Base-by-base conservation (phyloP, 2,329 filamentous ascomycete genomes). In the Penicillium nordicum region DNA sequence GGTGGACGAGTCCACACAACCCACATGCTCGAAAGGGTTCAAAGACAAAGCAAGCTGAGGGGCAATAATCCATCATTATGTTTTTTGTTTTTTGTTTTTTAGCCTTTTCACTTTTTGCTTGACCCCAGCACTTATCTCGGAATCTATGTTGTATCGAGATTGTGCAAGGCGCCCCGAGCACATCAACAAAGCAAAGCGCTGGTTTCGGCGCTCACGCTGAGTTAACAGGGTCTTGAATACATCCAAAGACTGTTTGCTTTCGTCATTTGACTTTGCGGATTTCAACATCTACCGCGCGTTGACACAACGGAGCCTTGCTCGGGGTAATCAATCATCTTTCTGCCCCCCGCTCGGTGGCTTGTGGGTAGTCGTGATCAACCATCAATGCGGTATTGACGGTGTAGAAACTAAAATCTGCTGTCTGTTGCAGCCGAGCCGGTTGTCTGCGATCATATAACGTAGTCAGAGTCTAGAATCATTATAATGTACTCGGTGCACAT, bases 131-230 rank as follows among this genome's bases (percentile, higher is more conserved):
- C 16, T 9, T 44, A 43, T 49, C 37, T 36, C 51, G 30, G n/a
- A 29, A 42, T 8, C 43, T 34, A 21, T 3, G 21, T 21, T 21
- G 21, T 21, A 45, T 54, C 44, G 37, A n/a, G 51, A 54, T 49
- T 34, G 37, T 49, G 44, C 37, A 41, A 50, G 16, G 51, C 34
- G 51, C 44, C 51, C 51, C 44, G 51, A 50, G 51, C 51, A 48
- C 51, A 32, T 53, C 50, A 41, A 41, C 51, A 48, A 52, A 44
- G 37, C 18, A 32, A 50, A 41, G 18, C 14, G 44, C 27, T 44
- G 29, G 14, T 40, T 34, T 34, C 29, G 4, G 46, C 46, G n/a
- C 16, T 52, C 27, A 12, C 23, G 23, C 23, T 37, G 41, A 41
- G 27, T 45, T 50, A 18, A 30, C 44, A 42, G 37, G 51, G 51